These are phyloP conservation scores for Collariella sp. DNA, from an alignment of 495 filamentous ascomycete genomes.

Conservation along the genomic window DNA sequence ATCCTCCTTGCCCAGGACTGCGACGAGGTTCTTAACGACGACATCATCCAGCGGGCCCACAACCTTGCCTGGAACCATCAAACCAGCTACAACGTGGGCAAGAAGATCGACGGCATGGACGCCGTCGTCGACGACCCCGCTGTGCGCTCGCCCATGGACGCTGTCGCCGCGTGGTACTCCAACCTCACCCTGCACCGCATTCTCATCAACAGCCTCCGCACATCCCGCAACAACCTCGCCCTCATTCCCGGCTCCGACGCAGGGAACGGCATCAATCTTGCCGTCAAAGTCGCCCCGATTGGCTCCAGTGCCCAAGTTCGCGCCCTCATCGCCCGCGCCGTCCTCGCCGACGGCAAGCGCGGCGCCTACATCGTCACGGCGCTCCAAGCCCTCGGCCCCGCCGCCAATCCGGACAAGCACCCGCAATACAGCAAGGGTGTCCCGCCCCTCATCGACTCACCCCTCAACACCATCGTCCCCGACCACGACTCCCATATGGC, in stretches of 20 bases:
- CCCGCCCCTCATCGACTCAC: constrained; percentile 23
- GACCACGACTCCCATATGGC: constrained; percentile 61
- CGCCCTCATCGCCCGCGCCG: constrained; percentile 64
- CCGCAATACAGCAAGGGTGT: constrained; percentile 18
- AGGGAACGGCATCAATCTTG: constrained; percentile 54
- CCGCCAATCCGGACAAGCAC: constrained; percentile 37
- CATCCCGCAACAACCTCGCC: constrained; percentile 29
- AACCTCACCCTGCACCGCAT: constrained; percentile 63
- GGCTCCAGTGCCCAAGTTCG: constrained; percentile 67
- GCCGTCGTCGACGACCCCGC: constrained; percentile 77
- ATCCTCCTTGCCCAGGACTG: constrained; percentile 66
- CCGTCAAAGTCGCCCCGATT: constrained; percentile 67
- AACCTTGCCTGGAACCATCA: constrained; percentile 84
- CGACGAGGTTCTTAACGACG: constrained; percentile 67
- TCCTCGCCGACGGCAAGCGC: constrained; percentile 47
- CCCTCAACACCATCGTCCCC: constrained; percentile 27
- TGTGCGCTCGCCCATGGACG: constrained; percentile 81
- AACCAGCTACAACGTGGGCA: constrained; percentile 54
- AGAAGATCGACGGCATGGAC: constrained; percentile 64
- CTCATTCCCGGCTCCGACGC: constrained; percentile 33
- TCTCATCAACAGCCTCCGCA: constrained; percentile 51
- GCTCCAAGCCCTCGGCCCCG: constrained; percentile 43
- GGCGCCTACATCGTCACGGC: constrained; percentile 48
- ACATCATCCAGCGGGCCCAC: constrained; percentile 75
- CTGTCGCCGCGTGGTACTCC: constrained; percentile 85